Conservation (phyloP, 192 early-diverging fungal species). For the Tieghemiomyces parasiticus region DNA sequence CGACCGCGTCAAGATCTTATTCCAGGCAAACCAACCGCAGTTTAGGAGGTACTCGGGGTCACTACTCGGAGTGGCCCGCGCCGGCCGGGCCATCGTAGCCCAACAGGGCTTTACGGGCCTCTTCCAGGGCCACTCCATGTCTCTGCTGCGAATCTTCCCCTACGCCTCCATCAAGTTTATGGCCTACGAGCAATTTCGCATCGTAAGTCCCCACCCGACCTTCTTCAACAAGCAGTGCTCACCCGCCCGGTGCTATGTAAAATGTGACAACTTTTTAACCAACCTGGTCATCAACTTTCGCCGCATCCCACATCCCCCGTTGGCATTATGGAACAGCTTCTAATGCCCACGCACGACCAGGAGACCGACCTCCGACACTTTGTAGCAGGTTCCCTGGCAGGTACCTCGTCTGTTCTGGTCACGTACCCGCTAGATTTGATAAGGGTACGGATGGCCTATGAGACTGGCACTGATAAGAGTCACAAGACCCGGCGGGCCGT, state of each 20-base stretch:
- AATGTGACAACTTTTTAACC: too few species aligned
- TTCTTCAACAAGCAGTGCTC: too few species aligned
- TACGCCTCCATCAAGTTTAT: slow-evolving; percentile 97
- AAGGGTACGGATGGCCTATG: slow-evolving; percentile 86
- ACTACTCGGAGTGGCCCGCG: slow-evolving; percentile 62
- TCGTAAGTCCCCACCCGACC: slow-evolving; percentile 24
- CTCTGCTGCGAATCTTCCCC: slow-evolving; percentile 87
- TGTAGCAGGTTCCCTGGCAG: slow-evolving; percentile 68
- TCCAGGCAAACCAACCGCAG: slow-evolving; percentile 59
- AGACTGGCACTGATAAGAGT: slow-evolving; percentile 27
- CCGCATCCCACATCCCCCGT: too few species aligned
- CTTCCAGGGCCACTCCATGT: slow-evolving; percentile 91
- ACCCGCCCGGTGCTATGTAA: too few species aligned
- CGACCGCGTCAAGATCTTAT: slow-evolving; percentile 76
- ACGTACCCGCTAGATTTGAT: slow-evolving; percentile 93
- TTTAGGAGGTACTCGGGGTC: slow-evolving; percentile 40
- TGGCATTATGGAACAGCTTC: too few species aligned
- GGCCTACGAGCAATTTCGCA: slow-evolving; percentile 80
- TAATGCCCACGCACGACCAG: slow-evolving; percentile 39
- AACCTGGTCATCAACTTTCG: too few species aligned
- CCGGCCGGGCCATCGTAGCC: slow-evolving; percentile 54
- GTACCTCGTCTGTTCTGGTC: slow-evolving; percentile 70
- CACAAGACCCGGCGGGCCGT: slow-evolving; percentile 13
- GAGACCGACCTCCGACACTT: slow-evolving; percentile 59
- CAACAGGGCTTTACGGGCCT: slow-evolving; percentile 61